These are phyloP conservation scores for Blepharisma stoltei DNA, from an alignment of 73 alveolate species.

Conservation along the genomic window DNA sequence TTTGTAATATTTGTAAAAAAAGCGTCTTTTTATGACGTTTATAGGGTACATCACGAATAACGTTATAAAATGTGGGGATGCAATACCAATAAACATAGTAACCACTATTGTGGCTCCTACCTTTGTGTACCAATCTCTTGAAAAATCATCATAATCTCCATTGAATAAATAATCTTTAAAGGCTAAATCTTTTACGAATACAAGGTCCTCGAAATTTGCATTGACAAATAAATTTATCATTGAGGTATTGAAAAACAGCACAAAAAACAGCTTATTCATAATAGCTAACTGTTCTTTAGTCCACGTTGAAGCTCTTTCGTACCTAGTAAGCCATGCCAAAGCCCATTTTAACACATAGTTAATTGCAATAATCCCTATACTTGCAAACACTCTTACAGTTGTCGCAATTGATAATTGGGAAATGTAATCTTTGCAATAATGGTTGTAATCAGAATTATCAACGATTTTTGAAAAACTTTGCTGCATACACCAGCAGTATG, in stretches of 20 bases:
- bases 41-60: not conserved
- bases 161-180: not conserved
- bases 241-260: not conserved
- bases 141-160: slow-evolving; percentile 16
- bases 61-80: slow-evolving; percentile 10
- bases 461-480: not conserved
- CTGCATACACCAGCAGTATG: not conserved
- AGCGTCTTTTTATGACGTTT: not conserved
- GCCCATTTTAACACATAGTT: not conserved
- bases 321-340: not conserved
- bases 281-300: not conserved
- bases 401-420: not conserved
- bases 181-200: not conserved
- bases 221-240: slow-evolving; percentile 4
- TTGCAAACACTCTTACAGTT: not conserved
- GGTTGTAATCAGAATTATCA: not conserved
- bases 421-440: slow-evolving; percentile 6
- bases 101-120: slow-evolving; percentile 23
- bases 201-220: not conserved
- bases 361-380: not conserved
- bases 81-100: not conserved
- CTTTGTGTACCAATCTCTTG: slow-evolving; percentile 18
- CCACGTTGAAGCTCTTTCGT: not conserved
- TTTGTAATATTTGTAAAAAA: not conserved
- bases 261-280: slow-evolving; percentile 1